Conservation (phyloP, 208 protist species). For the Phytomonas sp. region DNA sequence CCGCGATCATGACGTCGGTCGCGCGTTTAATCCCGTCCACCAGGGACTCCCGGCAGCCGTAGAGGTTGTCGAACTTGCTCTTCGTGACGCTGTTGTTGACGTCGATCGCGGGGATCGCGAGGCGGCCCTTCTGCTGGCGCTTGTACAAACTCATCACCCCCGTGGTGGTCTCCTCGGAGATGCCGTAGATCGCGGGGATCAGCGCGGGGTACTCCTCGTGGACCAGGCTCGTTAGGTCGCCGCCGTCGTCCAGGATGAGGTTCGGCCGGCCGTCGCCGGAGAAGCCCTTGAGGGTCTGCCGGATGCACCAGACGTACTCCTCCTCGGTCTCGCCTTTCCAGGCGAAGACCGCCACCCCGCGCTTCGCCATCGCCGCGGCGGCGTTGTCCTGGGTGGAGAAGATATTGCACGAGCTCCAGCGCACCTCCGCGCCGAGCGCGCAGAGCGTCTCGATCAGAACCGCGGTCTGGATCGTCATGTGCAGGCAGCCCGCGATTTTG, state of each 20-base stretch:
- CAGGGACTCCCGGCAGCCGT: slow-evolving; percentile 98
- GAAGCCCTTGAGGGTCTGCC: slow-evolving; percentile 89
- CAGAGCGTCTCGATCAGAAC: slow-evolving; percentile 99
- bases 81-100: slow-evolving; percentile 99
- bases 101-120: slow-evolving; percentile 99
- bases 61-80: slow-evolving; percentile 99
- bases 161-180: slow-evolving; percentile 99
- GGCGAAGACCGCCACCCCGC: slow-evolving; percentile 96
- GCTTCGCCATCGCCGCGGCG: slow-evolving; percentile 79
- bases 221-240: slow-evolving; percentile 97
- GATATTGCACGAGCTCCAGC: slow-evolving; percentile 98
- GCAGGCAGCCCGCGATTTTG: slow-evolving; percentile 97
- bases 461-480: slow-evolving; percentile 99
- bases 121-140: slow-evolving; percentile 89
- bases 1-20: slow-evolving; percentile 99
- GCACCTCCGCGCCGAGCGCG: slow-evolving; percentile 96
- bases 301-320: slow-evolving; percentile 99
- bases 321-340: slow-evolving; percentile 99
- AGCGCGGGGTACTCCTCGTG: slow-evolving; percentile 92
- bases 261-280: slow-evolving; percentile 87
- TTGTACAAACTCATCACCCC: slow-evolving; percentile 98
- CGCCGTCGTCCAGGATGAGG: slow-evolving; percentile 99
- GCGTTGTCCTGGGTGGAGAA: slow-evolving; percentile 98
- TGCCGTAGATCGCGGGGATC: slow-evolving; percentile 90
- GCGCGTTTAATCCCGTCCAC: slow-evolving; percentile 99